These are phyloP conservation scores for Monoraphidium neglectum DNA, from an alignment of 139 green algal genomes.

Conservation along the genomic window DNA sequence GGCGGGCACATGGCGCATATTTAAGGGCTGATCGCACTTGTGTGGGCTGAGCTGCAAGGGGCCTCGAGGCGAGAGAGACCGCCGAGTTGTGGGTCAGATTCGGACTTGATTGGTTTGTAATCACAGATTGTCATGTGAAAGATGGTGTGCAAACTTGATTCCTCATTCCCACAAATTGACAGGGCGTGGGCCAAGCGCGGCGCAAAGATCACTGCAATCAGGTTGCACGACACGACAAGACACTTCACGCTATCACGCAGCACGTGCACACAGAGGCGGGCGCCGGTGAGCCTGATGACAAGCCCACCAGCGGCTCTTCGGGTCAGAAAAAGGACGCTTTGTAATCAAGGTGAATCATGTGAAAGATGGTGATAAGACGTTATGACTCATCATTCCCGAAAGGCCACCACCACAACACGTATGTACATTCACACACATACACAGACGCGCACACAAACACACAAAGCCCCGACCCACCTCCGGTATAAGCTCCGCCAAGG, in stretches of 20 bases:
- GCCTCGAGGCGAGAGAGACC: too few species aligned
- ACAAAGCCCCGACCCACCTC: constrained; percentile 32
- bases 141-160: too few species aligned
- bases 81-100: too few species aligned
- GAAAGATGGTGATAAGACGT: constrained; percentile 45
- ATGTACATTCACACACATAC: background rate
- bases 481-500: constrained; percentile 68
- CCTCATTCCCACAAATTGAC: too few species aligned
- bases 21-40: too few species aligned
- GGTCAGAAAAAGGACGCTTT: constrained; percentile 22
- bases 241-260: too few species aligned
- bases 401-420: background rate
- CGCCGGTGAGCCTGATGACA: background rate
- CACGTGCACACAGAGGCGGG: background rate
- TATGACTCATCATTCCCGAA: constrained; percentile 17
- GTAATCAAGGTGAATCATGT: constrained; percentile 37
- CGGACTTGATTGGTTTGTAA: too few species aligned
- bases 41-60: too few species aligned
- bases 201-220: background rate
- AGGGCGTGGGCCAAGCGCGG: too few species aligned
- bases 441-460: background rate
- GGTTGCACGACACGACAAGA: background rate
- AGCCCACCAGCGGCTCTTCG: background rate
- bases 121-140: too few species aligned
- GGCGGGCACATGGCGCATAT: too few species aligned